Evolutionary conservation across 2,329 filamentous ascomycete species (phyloP).

Genomic region (Basipetospora chlamydospora): DNA sequence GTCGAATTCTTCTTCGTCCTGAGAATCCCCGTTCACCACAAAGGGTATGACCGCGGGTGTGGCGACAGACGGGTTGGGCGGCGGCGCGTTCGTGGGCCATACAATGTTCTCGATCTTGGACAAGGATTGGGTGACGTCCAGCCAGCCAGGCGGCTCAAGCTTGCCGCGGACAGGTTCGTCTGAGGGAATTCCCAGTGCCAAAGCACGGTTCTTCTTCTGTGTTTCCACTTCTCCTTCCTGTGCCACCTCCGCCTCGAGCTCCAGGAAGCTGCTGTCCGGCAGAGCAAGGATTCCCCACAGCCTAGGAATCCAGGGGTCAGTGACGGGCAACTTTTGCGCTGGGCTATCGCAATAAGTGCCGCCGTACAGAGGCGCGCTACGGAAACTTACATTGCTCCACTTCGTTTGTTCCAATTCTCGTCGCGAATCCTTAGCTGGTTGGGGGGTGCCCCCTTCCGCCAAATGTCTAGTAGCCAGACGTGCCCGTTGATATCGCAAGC

Average conservation of each 20-base stretch:
- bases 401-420: neutral
- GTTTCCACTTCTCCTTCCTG: neutral
- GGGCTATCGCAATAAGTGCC: too few relatives aligned
- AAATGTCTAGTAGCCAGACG: slow-evolving; percentile 38
- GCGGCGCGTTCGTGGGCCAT: too few relatives aligned
- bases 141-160: slow-evolving; percentile 1
- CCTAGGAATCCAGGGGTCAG: neutral
- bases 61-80: too few relatives aligned
- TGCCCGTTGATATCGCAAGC: slow-evolving; percentile 35
- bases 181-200: slow-evolving; percentile 1
- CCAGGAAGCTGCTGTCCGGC: slow-evolving; percentile 2
- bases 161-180: too few relatives aligned
- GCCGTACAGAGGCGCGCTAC: too few relatives aligned
- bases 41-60: too few relatives aligned
- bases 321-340: too few relatives aligned
- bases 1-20: too few relatives aligned
- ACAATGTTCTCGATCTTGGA: too few relatives aligned
- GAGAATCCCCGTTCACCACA: too few relatives aligned
- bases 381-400: too few relatives aligned
- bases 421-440: neutral
- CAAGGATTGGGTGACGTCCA: neutral
- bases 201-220: neutral
- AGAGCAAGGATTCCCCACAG: slow-evolving; percentile 1
- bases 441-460: slow-evolving; percentile 18
- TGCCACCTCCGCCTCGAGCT: neutral